Conservation (phyloP, 1,139 yeast genomes). For the Lodderomyces orthopsilosis region DNA sequence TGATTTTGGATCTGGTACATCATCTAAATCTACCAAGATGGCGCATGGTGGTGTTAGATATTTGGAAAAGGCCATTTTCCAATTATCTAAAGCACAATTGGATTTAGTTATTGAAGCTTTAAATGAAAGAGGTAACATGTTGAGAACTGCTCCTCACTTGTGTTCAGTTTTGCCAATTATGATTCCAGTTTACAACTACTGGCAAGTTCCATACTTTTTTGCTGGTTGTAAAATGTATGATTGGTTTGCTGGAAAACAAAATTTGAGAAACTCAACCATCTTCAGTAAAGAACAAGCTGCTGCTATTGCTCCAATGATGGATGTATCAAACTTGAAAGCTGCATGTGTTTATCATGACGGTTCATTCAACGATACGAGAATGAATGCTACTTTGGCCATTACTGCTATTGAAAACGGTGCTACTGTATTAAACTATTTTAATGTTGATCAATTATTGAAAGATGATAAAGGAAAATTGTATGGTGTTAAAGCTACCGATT, state of each 20-base stretch:
- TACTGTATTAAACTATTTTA: conserved; percentile 82
- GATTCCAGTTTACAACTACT: conserved; percentile 93
- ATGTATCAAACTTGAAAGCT: conserved; percentile 76
- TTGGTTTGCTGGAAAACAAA: conserved; percentile 87
- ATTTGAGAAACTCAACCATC: conserved; percentile 75
- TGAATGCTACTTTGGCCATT: conserved; percentile 81
- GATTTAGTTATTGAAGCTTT: conserved; percentile 92
- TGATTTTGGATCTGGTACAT: conserved; percentile 90
- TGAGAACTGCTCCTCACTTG: conserved; percentile 91
- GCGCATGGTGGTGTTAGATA: conserved; percentile 98
- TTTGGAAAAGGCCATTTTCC: conserved; percentile 91
- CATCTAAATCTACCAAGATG: conserved; percentile 94
- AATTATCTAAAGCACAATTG: conserved; percentile 84
- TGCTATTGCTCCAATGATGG: conserved; percentile 86
- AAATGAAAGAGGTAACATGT: conserved; percentile 85
- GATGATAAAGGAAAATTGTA: conserved; percentile 54
- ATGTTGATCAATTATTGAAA: conserved; percentile 74
- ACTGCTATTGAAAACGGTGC: conserved; percentile 90
- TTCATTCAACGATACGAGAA: conserved; percentile 87
- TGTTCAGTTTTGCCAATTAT: conserved; percentile 85
- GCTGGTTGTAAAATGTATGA: conserved; percentile 92
- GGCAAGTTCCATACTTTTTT: conserved; percentile 96
- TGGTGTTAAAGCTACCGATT: conserved; percentile 77
- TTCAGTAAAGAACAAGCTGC: conserved; percentile 66
- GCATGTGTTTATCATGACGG: conserved; percentile 96